Conservation (phyloP, 495 filamentous ascomycete genomes). For the Penicillium robsamsonii region DNA sequence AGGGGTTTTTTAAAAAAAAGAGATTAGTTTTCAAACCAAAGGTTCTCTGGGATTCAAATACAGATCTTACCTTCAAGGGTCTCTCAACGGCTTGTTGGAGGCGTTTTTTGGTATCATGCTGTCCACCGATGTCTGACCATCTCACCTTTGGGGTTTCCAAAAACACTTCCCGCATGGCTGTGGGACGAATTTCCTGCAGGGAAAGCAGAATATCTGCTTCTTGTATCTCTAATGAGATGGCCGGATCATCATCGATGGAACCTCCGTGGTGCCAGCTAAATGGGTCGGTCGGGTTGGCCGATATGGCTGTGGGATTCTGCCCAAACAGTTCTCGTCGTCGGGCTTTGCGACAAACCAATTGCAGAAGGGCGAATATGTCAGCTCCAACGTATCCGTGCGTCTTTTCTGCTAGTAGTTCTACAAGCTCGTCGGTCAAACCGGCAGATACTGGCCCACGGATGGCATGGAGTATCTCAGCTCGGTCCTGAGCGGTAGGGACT, state of each 20-base stretch:
- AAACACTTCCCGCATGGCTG: slow-evolving; percentile 87
- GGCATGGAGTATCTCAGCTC: slow-evolving; percentile 68
- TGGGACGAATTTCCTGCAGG: slow-evolving; percentile 63
- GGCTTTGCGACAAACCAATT: slow-evolving; percentile 46
- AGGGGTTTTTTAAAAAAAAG: neutral
- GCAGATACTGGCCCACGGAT: slow-evolving; percentile 36
- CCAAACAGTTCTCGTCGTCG: slow-evolving; percentile 32
- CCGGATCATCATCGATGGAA: slow-evolving; percentile 10
- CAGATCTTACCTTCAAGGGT: slow-evolving; percentile 57
- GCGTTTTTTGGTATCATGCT: slow-evolving; percentile 71
- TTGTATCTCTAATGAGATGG: slow-evolving; percentile 31
- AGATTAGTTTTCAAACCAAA: slow-evolving; percentile 9
- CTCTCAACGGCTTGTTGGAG: slow-evolving; percentile 63
- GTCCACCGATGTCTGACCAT: slow-evolving; percentile 90
- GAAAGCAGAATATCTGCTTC: slow-evolving; percentile 55
- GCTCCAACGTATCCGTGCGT: slow-evolving; percentile 70
- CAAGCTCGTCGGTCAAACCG: slow-evolving; percentile 31
- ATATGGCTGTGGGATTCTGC: neutral
- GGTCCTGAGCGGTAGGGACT: slow-evolving; percentile 68
- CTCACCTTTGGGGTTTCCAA: slow-evolving; percentile 80
- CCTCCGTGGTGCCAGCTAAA: neutral
- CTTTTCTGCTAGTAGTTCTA: slow-evolving; percentile 52
- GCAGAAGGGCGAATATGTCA: slow-evolving; percentile 55
- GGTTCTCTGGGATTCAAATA: neutral
- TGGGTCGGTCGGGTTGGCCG: neutral